phyloP scores from a whole-genome alignment of 2,329 filamentous ascomycete genomes.

The Botrytis squamosa region DNA sequence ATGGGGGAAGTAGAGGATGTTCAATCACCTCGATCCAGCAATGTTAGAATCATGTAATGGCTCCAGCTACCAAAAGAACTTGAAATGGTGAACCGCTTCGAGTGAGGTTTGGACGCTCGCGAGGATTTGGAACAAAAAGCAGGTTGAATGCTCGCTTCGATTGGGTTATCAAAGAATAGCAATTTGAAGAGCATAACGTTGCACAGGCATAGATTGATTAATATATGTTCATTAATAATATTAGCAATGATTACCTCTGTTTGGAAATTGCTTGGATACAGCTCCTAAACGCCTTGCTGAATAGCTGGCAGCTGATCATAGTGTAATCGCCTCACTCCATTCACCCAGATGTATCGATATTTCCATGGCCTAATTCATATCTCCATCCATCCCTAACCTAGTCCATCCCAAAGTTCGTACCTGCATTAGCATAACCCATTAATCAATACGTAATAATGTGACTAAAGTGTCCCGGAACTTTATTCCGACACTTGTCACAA shows the following conservation, averaged over 20 bases:
- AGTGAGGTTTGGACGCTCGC: background rate
- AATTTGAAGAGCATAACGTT: background rate
- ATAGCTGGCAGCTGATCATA: background rate
- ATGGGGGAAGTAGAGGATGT: no score
- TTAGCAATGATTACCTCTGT: background rate
- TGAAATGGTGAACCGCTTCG: background rate
- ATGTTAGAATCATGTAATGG: background rate
- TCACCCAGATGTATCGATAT: background rate
- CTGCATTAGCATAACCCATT: conserved; percentile 7
- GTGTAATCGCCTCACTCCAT: background rate
- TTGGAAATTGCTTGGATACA: background rate
- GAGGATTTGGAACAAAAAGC: background rate
- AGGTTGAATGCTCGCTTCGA: background rate
- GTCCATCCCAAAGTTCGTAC: background rate
- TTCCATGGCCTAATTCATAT: background rate
- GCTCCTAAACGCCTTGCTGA: background rate
- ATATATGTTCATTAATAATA: conserved; percentile 7
- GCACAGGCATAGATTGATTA: background rate
- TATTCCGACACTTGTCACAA: conserved; percentile 74
- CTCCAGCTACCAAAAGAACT: background rate
- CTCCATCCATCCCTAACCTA: background rate
- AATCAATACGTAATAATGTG: conserved; percentile 61
- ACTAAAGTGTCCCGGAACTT: conserved; percentile 77
- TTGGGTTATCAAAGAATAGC: background rate
- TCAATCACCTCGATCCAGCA: no score